Evolutionary conservation across 2,329 filamentous ascomycete genomes (phyloP).

Genomic region (Metarhizium anisopliae): DNA sequence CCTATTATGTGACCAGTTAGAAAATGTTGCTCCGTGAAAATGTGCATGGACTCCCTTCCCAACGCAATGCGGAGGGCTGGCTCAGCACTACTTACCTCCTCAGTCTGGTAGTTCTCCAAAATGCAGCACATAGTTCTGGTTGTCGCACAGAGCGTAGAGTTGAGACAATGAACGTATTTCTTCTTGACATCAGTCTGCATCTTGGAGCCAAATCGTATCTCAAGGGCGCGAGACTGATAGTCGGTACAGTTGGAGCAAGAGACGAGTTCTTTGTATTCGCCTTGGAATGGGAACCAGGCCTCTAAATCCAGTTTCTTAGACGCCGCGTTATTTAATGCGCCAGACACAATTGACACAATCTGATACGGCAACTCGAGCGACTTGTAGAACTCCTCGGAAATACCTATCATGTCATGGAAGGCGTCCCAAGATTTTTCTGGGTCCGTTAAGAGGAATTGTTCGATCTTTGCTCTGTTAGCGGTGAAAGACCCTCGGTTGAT

Average conservation of each 20-base stretch:
- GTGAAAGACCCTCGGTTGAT: background rate
- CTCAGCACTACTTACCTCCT: conserved; percentile 46
- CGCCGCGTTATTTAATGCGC: conserved; percentile 68
- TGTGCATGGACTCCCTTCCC: conserved; percentile 17
- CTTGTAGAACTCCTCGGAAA: conserved; percentile 92
- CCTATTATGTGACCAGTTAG: conserved; percentile 31
- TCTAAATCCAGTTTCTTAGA: conserved; percentile 95
- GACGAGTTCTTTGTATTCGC: conserved; percentile 97
- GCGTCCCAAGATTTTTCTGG: conserved; percentile 88
- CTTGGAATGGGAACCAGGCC: conserved; percentile 92
- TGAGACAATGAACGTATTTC: conserved; percentile 89
- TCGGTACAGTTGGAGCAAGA: conserved; percentile 98
- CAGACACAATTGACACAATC: conserved; percentile 90
- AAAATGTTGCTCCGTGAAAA: background rate
- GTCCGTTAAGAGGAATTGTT: conserved; percentile 73
- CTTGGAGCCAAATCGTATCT: conserved; percentile 87
- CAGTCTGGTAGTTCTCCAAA: conserved; percentile 92
- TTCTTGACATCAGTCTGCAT: conserved; percentile 75
- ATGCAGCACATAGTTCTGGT: conserved; percentile 90
- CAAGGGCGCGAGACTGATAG: conserved; percentile 88
- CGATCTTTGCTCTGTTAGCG: conserved; percentile 33
- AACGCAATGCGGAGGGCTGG: background rate
- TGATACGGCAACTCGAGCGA: conserved; percentile 83
- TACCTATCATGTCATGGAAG: conserved; percentile 87
- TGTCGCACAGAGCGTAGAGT: conserved; percentile 83